Conservation (phyloP, 2,329 filamentous ascomycete genomes). For the Neonectria sp. region DNA sequence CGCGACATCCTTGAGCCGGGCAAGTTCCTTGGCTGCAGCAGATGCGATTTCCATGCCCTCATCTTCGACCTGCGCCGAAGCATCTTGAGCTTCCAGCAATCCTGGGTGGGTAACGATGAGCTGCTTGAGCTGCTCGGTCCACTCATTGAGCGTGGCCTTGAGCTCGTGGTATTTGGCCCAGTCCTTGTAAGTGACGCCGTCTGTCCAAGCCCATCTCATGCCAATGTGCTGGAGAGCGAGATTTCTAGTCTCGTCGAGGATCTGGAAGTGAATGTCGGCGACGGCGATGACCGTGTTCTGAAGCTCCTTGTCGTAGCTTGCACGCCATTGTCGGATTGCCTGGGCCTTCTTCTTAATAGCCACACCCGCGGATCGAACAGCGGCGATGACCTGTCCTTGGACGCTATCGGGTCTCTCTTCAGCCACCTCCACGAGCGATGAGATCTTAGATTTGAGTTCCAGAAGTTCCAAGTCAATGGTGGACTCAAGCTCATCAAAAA, state of each 20-base stretch:
- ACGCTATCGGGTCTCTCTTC: slow-evolving; percentile 59
- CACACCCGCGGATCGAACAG: slow-evolving; percentile 77
- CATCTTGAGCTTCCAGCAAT: slow-evolving; percentile 77
- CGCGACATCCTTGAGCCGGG: slow-evolving; percentile 85
- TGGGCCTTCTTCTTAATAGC: slow-evolving; percentile 84
- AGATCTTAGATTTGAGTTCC: slow-evolving; percentile 77
- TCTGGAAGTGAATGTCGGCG: slow-evolving; percentile 84
- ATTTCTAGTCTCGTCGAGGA: slow-evolving; percentile 86
- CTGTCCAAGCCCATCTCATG: slow-evolving; percentile 96
- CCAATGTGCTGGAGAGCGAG: slow-evolving; percentile 92
- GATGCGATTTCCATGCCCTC: slow-evolving; percentile 86
- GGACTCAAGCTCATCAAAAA: slow-evolving; percentile 78
- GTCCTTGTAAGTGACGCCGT: slow-evolving; percentile 95
- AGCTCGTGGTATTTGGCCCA: slow-evolving; percentile 96
- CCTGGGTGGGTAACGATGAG: slow-evolving; percentile 82
- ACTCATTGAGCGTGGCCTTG: slow-evolving; percentile 85
- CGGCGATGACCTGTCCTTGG: slow-evolving; percentile 60
- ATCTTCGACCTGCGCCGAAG: slow-evolving; percentile 79
- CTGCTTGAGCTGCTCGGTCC: slow-evolving; percentile 85
- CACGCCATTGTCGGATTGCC: slow-evolving; percentile 82
- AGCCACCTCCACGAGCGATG: slow-evolving; percentile 71
- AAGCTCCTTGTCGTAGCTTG: slow-evolving; percentile 79
- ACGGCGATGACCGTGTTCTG: slow-evolving; percentile 78
- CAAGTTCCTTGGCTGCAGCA: slow-evolving; percentile 83
- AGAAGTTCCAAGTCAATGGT: slow-evolving; percentile 75